phyloP scores from a whole-genome alignment of 345 rosid genomes.

The Eucalyptus marginata region DNA sequence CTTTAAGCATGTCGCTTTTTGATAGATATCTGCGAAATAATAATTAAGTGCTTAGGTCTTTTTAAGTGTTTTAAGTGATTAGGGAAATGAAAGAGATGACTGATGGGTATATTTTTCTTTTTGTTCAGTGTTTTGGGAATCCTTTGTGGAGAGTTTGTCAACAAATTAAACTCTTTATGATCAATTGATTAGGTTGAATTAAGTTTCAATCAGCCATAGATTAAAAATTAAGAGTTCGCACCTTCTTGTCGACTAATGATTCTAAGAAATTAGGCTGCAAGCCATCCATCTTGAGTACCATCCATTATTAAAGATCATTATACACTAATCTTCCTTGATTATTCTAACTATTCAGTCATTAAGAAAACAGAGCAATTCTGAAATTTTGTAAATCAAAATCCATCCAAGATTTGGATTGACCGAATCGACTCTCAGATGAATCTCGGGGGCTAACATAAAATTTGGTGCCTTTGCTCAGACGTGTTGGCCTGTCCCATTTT shows the following conservation, averaged over 20 bases:
- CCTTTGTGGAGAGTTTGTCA: not conserved
- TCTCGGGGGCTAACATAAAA: not conserved
- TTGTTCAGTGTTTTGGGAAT: too few relatives aligned
- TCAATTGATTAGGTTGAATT: not conserved
- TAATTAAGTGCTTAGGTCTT: not conserved
- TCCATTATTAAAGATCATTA: not conserved
- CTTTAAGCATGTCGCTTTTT: not conserved
- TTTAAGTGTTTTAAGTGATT: not conserved
- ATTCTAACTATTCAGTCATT: not conserved
- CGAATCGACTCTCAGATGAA: not conserved
- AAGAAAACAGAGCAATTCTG: not conserved
- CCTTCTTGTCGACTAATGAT: not conserved
- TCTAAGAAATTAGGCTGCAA: not conserved
- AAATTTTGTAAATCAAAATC: not conserved
- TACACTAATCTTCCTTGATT: not conserved
- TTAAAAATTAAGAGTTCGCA: not conserved
- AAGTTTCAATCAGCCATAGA: not conserved
- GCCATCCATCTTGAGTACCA: not conserved
- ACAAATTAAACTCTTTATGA: not conserved
- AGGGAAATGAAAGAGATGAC: not conserved
- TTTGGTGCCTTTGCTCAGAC: not conserved
- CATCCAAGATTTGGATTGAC: not conserved
- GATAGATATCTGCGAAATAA: not conserved
- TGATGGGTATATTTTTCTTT: not conserved
- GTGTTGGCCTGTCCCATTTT: not conserved